Evolutionary conservation across 2,329 filamentous ascomycete genomes (phyloP).

Genomic region (Berkeleyomyces rouxiae): DNA sequence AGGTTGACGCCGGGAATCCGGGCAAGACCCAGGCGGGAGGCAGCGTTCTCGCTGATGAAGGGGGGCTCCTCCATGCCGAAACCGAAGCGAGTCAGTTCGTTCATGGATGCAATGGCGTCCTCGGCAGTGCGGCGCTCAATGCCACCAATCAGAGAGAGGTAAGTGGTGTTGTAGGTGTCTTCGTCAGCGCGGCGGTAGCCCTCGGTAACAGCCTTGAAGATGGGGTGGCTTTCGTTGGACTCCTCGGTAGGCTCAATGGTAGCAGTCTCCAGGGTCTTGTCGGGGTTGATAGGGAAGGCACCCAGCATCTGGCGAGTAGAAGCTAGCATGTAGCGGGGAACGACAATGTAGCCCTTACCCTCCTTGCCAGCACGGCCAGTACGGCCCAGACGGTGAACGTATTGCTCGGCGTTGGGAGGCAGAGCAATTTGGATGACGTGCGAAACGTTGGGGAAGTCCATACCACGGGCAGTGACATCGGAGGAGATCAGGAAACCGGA

Average conservation of each 20-base stretch:
- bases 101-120: constrained; percentile 32
- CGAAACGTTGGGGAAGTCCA: constrained; percentile 70
- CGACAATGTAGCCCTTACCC: constrained; percentile 53
- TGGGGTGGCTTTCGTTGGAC: constrained; percentile 11
- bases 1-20: constrained; percentile 22
- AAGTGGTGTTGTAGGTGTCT: constrained; percentile 25
- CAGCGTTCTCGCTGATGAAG: constrained; percentile 18
- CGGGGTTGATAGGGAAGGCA: constrained; percentile 43
- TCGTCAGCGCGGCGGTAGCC: constrained; percentile 20
- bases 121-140: constrained; percentile 25
- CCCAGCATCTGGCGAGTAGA: constrained; percentile 34
- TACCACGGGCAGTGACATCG: constrained; percentile 65
- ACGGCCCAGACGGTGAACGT: constrained; percentile 62
- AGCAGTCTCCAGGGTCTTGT: constrained; percentile 34
- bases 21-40: constrained; percentile 21
- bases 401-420: constrained; percentile 49
- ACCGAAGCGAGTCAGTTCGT: constrained; percentile 32
- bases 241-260: constrained; percentile 5
- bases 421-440: constrained; percentile 59
- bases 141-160: constrained; percentile 40
- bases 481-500: constrained; percentile 57
- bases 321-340: constrained; percentile 36
- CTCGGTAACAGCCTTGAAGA: constrained; percentile 27
- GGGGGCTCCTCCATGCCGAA: constrained; percentile 38
- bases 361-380: constrained; percentile 60